phyloP scores from a whole-genome alignment of 2,329 filamentous ascomycete species.

The Coniochaeta sp. region DNA sequence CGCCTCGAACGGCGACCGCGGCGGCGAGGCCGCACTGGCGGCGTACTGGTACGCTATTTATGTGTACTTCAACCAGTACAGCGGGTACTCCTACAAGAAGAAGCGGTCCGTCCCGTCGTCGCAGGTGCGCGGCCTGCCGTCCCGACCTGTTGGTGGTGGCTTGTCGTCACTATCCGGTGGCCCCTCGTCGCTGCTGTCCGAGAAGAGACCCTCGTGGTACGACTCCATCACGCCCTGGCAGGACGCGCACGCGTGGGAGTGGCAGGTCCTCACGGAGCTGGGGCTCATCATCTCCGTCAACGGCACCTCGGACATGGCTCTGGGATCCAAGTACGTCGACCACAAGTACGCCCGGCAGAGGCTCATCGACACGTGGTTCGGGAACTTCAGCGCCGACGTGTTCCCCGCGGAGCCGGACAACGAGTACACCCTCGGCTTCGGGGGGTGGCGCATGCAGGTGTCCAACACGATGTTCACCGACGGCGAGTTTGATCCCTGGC shows the following conservation, averaged over 20 bases:
- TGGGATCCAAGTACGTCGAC: constrained; percentile 1
- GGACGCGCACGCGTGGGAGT: constrained; percentile 4
- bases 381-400: neutral
- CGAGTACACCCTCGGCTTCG: constrained; percentile 3
- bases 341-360: constrained; percentile 1
- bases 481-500: constrained; percentile 23
- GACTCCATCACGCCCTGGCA: neutral
- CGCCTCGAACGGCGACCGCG: neutral
- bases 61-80: neutral
- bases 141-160: too few species aligned
- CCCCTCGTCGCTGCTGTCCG: neutral
- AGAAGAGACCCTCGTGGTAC: neutral
- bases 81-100: neutral
- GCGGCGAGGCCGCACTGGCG: neutral
- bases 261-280: constrained; percentile 5
- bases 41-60: constrained; percentile 1
- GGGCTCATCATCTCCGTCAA: constrained; percentile 3
- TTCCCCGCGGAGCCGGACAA: constrained; percentile 6
- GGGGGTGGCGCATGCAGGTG: constrained; percentile 20
- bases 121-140: too few species aligned
- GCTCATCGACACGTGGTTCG: constrained; percentile 2
- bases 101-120: too few species aligned
- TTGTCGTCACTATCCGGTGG: too few species aligned
- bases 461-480: constrained; percentile 19
- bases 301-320: neutral